Evolutionary conservation across 2,329 filamentous ascomycete genomes (phyloP), one percentile per base, ranked within the genome.

Genomic region (Ceratocystiopsis minuta): DNA sequence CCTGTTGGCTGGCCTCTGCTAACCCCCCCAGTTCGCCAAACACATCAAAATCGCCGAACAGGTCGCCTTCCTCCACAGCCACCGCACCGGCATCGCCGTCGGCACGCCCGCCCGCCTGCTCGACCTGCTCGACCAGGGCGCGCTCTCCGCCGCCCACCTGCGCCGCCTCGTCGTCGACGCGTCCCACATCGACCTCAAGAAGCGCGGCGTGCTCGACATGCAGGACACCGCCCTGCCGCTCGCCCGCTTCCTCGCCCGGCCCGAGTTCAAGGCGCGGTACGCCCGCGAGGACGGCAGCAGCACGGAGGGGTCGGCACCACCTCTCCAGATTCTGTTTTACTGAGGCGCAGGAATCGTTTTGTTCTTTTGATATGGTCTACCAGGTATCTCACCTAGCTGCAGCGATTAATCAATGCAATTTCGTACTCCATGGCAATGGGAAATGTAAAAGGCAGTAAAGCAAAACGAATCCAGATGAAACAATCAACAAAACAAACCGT

Each of bases 31-130:
- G 55, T 98, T 98, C 59, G 88, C 90, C 31, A 98, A 98, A 60
- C 90, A 98, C 58, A 93, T 98, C 65, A 98, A 98, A 62, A 61
- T 98, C 12, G 74, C 83, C 41, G 88, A 96, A 52, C 82, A 87
- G 32, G 75, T 87, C 41, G 68, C 79, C 45, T 82, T 81, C 55
- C 73, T 93, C 36, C 70, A 80, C 53, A 68, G 62, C 42, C 66
- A 62, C 50, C 78, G 78, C 46, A 83, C 86, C 13, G 84, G 85
- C 24, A 82, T 96, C 48, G 87, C 81, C 3, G 84, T 95, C 14
- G 90, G 90, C 4, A 98, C 90, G 6, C 88, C 90, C 6, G 73
- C 81, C 39, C 70, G 90, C 38, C 62, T 98, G 35, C 76, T 74
- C 41, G 87, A 93, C 52, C 61, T 98, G 46, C 72, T 94, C 32